Evolutionary conservation across 768 basidiomycete genomes (phyloP), one percentile per base, ranked within the genome.

Genomic region (Tulasnella calospora): DNA sequence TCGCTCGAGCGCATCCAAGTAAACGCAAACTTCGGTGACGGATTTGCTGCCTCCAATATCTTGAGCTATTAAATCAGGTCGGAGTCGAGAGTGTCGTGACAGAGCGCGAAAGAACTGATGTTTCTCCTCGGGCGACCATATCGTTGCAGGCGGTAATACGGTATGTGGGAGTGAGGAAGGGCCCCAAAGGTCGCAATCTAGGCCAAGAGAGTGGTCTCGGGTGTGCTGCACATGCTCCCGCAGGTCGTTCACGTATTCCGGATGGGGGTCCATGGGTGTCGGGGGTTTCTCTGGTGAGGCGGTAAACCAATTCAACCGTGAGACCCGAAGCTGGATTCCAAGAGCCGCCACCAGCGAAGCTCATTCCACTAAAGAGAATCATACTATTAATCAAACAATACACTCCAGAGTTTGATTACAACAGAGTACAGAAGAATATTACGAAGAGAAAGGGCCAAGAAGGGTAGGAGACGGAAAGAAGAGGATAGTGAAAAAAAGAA

Each of bases 351-450:
- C n/a, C 30, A 61, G 12, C 30, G 57, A 27, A 61, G 15, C 21
- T 47, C 57, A n/a, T 30, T 23, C n/a, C n/a, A 61, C 57, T 61
- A 30, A 61, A 30, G 55, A 57, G 21, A 30, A 61, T 27, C 7
- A 8, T 12, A 61, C 23, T 61, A 61, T 27, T 61, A 61, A 61
- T 61, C 57, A 61, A 61, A 61, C 57, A n/a, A 61, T 61, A 61
- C 57, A 61, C 23, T 61, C 57, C 57, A 61, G 57, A 61, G 57
- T 61, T 61, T 61, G 57, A 61, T 61, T 23, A 61, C 57, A 61
- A 61, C 57, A 27, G 57, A 17, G 23, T 61, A 61, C 57, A 61
- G 23, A 61, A 30, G 12, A 61, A 61, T 61, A 61, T 61, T 61
- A 61, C n/a, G 57, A 61, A 27, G 9, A 27, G 57, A 27, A 30